These are phyloP conservation scores for Vanilla planifolia DNA, from an alignment of 106 monocot species.

Conservation along the genomic window DNA sequence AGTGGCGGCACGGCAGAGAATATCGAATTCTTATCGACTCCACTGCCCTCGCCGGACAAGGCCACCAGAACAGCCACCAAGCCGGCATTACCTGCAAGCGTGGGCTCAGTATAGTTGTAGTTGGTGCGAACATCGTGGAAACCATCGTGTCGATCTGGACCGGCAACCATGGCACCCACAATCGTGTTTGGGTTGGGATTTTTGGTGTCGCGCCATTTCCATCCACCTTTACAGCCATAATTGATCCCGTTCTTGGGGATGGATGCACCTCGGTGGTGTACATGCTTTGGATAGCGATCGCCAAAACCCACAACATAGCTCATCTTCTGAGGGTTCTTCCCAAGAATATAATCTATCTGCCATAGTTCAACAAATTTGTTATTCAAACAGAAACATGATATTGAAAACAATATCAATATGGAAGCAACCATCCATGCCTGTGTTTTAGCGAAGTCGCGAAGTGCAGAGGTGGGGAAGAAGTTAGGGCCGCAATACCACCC, in stretches of 20 bases:
- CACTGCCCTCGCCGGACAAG: constrained; percentile 12
- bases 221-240: constrained; percentile 43
- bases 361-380: background rate
- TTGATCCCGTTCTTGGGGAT: constrained; percentile 25
- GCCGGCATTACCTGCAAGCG: constrained; percentile 57
- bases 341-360: constrained; percentile 42
- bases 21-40: constrained; percentile 46
- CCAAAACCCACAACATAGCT: constrained; percentile 56
- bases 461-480: constrained; percentile 16
- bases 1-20: constrained; percentile 38
- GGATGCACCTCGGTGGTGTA: constrained; percentile 61
- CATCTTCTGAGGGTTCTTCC: constrained; percentile 43
- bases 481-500: constrained; percentile 35
- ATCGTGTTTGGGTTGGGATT: constrained; percentile 38
- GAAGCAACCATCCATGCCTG: constrained; percentile 17
- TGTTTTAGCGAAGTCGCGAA: constrained; percentile 21
- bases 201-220: constrained; percentile 33
- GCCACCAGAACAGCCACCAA: constrained; percentile 49
- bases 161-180: constrained; percentile 54
- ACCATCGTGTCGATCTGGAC: constrained; percentile 32
- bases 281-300: constrained; percentile 27
- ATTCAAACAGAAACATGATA: too few relatives aligned
- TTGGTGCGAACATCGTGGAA: constrained; percentile 33
- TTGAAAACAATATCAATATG: background rate
- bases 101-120: constrained; percentile 44